Evolutionary conservation across 495 filamentous ascomycete species (phyloP), one percentile per base, ranked within the genome.

Genomic region (Sporormia fimetaria): DNA sequence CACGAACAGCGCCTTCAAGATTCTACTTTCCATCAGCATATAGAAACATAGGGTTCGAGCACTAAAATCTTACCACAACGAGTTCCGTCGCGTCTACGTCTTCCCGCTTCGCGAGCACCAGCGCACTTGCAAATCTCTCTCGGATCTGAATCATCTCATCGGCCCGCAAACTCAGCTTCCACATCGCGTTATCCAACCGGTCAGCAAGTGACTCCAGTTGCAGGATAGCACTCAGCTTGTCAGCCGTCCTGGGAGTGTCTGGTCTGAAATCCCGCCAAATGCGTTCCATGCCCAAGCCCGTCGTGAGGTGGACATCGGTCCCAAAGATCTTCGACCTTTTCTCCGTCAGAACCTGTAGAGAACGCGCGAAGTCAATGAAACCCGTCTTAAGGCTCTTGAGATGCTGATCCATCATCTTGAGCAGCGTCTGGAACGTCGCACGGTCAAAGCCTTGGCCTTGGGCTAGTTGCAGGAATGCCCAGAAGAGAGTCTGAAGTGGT

Each of bases 211-310:
- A 57, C 56, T 88, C 80, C 52, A 93, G 58, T 11, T 73, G 63
- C 8, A 73, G 44, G 10, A 79, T 58, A 5, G 69, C 63, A 9
- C 61, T 42, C 30, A 81, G 58, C 23, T 71, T 67, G 4, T 54
- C 35, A 21, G 73, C 60, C 17, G 70, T 71, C 15, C 63, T 54
- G 17, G 76, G 67, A 3, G 81, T 75, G 4, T 67, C 62, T 9
- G 87, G 86, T 49, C 76, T 70, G 49, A 88, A 74, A 0, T 60
- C 47, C 25, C 69, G 69, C 90, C 90, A 98, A 1, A 96, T 67
- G 18, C 60, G 61, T 55, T 94, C 83, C 84, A 96, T 94, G 45
- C 75, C 78, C 12, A 85, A 68, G 1, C 87, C 87, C 2, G 76
- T 87, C 0, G 65, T 38, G 2, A 54, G 26, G 12, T 54, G 33